A percentile compares a stretch with the other conserved stretches of the same genome.
Evolutionary conservation across 2,329 filamentous ascomycete species (phyloP).

Genomic region (Dryadomyces quercivorus): DNA sequence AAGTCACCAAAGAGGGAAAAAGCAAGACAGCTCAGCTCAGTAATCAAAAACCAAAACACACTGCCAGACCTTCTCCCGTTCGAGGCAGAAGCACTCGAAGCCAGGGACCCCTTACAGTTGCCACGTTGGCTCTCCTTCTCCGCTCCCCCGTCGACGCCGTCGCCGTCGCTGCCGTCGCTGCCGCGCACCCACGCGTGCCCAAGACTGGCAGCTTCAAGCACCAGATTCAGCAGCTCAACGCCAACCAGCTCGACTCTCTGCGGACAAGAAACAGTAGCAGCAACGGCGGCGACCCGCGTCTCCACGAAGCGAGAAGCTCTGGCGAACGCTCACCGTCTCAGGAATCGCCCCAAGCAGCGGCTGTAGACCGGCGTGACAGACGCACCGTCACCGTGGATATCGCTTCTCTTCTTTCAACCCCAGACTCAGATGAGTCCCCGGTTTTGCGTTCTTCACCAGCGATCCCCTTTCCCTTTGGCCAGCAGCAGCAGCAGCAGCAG

Average conservation of each 20-base stretch:
- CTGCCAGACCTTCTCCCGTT: too few species aligned
- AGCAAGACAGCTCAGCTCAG: too few species aligned
- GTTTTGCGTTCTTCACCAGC: constrained; percentile 24
- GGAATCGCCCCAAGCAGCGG: constrained; percentile 10
- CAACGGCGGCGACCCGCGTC: background rate
- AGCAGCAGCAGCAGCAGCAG: background rate
- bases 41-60: too few species aligned
- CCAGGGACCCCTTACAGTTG: background rate
- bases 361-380: constrained; percentile 21
- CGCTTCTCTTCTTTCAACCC: constrained; percentile 70
- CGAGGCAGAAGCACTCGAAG: background rate
- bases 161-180: constrained; percentile 8
- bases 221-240: background rate
- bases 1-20: too few species aligned
- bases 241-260: background rate
- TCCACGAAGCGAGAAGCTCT: background rate
- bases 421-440: constrained; percentile 61
- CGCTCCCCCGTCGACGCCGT: constrained; percentile 6
- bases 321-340: constrained; percentile 2
- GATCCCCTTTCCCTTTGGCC: background rate
- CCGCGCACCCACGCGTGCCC: constrained; percentile 1
- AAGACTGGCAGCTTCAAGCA: background rate
- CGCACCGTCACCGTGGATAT: constrained; percentile 81
- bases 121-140: constrained; percentile 11
- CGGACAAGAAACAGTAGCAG: background rate